Conservation (phyloP, 768 basidiomycete species). For the Tulasnella sp. region DNA sequence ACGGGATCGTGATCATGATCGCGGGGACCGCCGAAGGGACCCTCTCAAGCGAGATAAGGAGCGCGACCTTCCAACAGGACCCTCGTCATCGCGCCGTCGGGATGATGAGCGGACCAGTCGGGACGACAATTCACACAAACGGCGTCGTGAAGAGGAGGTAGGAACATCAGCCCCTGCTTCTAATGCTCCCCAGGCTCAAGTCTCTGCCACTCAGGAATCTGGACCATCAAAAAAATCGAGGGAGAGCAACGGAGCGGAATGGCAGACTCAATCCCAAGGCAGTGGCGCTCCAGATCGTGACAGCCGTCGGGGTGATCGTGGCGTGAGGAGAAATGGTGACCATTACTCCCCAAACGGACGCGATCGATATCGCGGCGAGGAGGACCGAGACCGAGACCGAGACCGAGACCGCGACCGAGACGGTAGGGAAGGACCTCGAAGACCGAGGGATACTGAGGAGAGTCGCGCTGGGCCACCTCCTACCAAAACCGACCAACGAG, state of each 20-base stretch:
- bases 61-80: neutral
- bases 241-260: neutral
- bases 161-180: neutral
- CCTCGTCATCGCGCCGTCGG: neutral
- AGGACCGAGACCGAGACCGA: neutral
- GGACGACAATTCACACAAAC: constrained; percentile 17
- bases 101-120: constrained; percentile 8
- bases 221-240: constrained; percentile 10
- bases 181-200: neutral
- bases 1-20: constrained; percentile 8
- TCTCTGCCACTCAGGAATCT: neutral
- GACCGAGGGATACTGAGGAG: neutral
- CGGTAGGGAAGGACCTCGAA: constrained; percentile 1
- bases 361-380: constrained; percentile 11
- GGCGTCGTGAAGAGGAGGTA: constrained; percentile 17
- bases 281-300: neutral
- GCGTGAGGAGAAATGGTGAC: neutral
- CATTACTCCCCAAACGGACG: constrained; percentile 9
- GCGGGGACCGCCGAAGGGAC: neutral
- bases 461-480: neutral
- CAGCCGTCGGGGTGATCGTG: constrained; percentile 1
- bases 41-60: too few species aligned
- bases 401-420: neutral
- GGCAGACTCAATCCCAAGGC: neutral
- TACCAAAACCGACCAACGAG: neutral